Conservation (phyloP, 176 grass and related monocot genomes). For the Oryza glaberrima region DNA sequence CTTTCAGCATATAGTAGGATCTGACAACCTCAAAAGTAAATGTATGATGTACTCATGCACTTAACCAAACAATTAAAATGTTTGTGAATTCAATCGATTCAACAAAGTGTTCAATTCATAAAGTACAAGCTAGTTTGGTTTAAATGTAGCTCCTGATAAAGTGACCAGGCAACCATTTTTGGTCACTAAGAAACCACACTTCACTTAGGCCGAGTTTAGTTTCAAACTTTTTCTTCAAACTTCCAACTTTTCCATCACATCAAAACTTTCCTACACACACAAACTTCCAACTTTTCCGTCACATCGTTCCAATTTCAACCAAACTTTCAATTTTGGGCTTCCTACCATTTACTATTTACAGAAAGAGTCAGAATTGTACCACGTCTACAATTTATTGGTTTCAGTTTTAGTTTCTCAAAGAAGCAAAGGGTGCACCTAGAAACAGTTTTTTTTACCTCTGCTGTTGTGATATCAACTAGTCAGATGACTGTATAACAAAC, state of each 20-base stretch:
- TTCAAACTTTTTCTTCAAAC: no score
- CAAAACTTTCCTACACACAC: no score
- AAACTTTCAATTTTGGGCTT: slow-evolving; percentile 3
- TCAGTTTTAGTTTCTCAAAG: slow-evolving; percentile 6
- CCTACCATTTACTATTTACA: slow-evolving; percentile 12
- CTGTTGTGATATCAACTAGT: neutral
- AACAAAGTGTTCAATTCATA: neutral
- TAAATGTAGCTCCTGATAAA: neutral
- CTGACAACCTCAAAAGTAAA: neutral
- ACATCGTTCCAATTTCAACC: no score
- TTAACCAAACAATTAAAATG: slow-evolving; percentile 6
- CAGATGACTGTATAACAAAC: neutral
- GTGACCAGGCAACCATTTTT: neutral
- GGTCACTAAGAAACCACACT: slow-evolving; percentile 8
- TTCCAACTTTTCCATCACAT: no score
- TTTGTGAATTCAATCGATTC: neutral
- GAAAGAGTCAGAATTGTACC: neutral
- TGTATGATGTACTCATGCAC: neutral
- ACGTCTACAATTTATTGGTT: neutral
- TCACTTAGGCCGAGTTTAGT: no score
- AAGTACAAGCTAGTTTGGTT: slow-evolving; percentile 12
- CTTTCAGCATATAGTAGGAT: neutral
- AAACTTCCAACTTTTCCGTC: no score
- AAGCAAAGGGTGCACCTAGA: slow-evolving; percentile 4
- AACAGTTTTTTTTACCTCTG: neutral